Evolutionary conservation across 2,329 filamentous ascomycete genomes (phyloP).

Genomic region (Lachnellula occidentalis): DNA sequence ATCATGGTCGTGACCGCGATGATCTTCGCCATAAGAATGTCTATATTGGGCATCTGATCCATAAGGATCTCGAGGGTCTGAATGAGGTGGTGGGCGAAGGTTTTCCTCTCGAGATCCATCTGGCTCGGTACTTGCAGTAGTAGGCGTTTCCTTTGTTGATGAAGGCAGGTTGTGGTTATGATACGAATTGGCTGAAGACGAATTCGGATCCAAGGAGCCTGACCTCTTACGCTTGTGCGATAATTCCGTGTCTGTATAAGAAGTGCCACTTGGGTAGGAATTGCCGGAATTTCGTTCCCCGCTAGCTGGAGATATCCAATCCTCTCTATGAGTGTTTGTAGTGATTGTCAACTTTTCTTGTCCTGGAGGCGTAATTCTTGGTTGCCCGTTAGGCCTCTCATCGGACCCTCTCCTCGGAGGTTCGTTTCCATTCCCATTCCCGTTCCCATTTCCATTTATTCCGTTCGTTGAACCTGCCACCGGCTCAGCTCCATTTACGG

Average conservation of each 20-base stretch:
- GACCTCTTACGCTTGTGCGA: conserved; percentile 67
- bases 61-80: conserved; percentile 32
- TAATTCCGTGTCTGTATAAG: conserved; percentile 32
- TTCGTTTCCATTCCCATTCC: conserved; percentile 3
- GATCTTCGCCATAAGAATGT: conserved; percentile 21
- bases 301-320: conserved; percentile 27
- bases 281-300: conserved; percentile 22
- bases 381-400: conserved; percentile 28
- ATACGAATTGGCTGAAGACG: conserved; percentile 32
- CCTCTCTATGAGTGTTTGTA: conserved; percentile 26
- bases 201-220: conserved; percentile 47
- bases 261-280: conserved; percentile 17
- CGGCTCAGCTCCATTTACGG: conserved; percentile 30
- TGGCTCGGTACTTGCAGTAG: conserved; percentile 29
- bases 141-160: conserved; percentile 31
- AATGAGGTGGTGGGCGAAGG: conserved; percentile 39
- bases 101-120: conserved; percentile 40
- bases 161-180: conserved; percentile 32
- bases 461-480: conserved; percentile 4
- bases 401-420: conserved; percentile 26
- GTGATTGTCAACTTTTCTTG: conserved; percentile 32
- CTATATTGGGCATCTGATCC: conserved; percentile 22
- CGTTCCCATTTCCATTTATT: conserved; percentile 15
- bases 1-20: conserved; percentile 13
- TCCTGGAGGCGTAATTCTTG: conserved; percentile 26